These are phyloP conservation scores for Trichophyton mentagrophytes DNA, from an alignment of 2,329 filamentous ascomycete genomes.

Conservation along the genomic window DNA sequence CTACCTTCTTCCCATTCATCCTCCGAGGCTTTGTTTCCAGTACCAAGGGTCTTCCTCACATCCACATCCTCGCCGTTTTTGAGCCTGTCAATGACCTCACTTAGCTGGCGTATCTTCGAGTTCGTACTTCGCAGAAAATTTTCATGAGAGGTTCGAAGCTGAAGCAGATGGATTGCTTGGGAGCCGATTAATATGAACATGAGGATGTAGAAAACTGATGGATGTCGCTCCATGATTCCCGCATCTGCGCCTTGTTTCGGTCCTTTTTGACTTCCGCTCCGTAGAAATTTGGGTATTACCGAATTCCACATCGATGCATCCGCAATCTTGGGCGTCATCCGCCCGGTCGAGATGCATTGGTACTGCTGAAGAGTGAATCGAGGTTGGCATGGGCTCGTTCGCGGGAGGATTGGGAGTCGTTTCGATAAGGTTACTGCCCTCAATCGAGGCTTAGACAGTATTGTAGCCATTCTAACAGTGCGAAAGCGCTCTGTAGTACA, in stretches of 20 bases:
- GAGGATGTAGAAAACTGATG: constrained; percentile 67
- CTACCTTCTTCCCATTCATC: constrained; percentile 76
- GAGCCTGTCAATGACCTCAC: constrained; percentile 45
- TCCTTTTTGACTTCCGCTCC: constrained; percentile 21
- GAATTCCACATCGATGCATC: constrained; percentile 55
- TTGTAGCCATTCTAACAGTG: background rate
- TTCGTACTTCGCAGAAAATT: constrained; percentile 65
- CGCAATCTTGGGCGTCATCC: constrained; percentile 37
- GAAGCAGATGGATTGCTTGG: constrained; percentile 87
- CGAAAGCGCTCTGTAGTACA: background rate
- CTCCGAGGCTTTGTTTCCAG: constrained; percentile 62
- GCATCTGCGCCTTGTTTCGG: constrained; percentile 20
- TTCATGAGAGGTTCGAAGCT: constrained; percentile 60
- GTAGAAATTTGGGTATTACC: constrained; percentile 50
- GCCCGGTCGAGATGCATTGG: constrained; percentile 17
- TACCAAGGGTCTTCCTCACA: constrained; percentile 69
- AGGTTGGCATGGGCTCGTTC: background rate
- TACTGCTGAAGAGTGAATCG: background rate
- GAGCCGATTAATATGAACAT: constrained; percentile 83
- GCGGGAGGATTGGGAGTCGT: background rate
- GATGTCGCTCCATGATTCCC: constrained; percentile 48
- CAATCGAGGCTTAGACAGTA: background rate
- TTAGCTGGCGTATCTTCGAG: constrained; percentile 60
- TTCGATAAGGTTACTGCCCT: background rate
- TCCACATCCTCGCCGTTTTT: constrained; percentile 53